Evolutionary conservation across 2,329 filamentous ascomycete species (phyloP), one percentile per base, ranked within the genome.

Genomic region (Raffaelea albimanens): DNA sequence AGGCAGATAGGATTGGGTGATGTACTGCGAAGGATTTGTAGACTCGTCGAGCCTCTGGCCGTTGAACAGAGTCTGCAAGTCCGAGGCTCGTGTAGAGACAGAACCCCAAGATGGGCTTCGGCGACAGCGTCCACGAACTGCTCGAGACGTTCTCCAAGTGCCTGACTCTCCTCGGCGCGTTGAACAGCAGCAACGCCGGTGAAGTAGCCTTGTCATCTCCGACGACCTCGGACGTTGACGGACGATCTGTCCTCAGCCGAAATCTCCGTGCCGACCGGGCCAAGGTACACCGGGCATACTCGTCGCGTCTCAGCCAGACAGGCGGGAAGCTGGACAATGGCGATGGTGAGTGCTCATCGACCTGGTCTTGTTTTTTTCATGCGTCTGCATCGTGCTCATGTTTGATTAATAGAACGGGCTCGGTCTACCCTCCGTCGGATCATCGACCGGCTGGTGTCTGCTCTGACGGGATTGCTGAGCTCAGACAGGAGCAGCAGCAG

Each of bases 71-170:
- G n/a, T n/a, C n/a, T n/a, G n/a, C n/a, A n/a, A n/a, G n/a, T n/a
- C n/a, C n/a, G n/a, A n/a, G n/a, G n/a, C n/a, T n/a, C n/a, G n/a
- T n/a, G n/a, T n/a, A n/a, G n/a, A n/a, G n/a, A n/a, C n/a, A n/a
- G n/a, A n/a, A n/a, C n/a, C n/a, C 31, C 31, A 34, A 7, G 18
- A 63, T 64, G 61, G 56, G 63, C 33, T 72, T 77, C 52, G 65
- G 69, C 45, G 59, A 65, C 44, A 63, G 64, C 18, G 66, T 76
- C 40, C 59, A 61, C 4, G 64, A 65, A 8, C 61, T 78, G 14
- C 58, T 76, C 18, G 64, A 70, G 43, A 68, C 69, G 13, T 77
- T 76, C 49, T 63, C 66, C 43, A 70, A 63, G 52, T 71, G 70
- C 51, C 60, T 72, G 31, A 60, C 63, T 16, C 61, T 72, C 13